Conservation (phyloP, 345 rosid species). For the Populus deltoides region DNA sequence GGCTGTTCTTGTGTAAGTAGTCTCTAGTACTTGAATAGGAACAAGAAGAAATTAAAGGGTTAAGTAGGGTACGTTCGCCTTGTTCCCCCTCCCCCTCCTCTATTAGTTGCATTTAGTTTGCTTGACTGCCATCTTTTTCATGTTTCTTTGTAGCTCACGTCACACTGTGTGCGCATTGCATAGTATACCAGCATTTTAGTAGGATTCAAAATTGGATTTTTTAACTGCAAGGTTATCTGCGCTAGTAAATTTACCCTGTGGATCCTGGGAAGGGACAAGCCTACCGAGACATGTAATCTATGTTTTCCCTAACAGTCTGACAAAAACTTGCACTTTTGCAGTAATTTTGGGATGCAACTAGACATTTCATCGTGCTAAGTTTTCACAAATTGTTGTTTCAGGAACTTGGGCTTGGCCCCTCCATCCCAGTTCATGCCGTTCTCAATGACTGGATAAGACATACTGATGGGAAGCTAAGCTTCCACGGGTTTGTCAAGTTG, state of each 20-base stretch:
- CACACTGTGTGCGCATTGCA: background rate
- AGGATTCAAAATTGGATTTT: background rate
- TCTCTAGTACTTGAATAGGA: background rate
- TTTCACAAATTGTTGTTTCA: constrained; percentile 30
- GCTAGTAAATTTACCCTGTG: background rate
- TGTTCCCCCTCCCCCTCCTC: background rate
- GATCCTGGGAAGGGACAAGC: background rate
- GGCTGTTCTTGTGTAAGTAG: background rate
- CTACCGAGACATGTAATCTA: background rate
- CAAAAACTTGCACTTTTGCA: background rate
- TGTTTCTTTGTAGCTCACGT: background rate
- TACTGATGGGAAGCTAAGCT: constrained; percentile 91
- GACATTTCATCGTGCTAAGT: background rate
- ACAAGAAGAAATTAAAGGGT: background rate
- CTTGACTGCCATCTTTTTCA: background rate
- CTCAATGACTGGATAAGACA: constrained; percentile 97
- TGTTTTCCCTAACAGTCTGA: background rate
- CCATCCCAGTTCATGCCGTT: constrained; percentile 81
- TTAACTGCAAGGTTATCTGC: background rate
- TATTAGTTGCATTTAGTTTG: background rate
- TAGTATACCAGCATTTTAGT: background rate
- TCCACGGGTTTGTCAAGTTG: constrained; percentile 83
- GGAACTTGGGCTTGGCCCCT: constrained; percentile 94
- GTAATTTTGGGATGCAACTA: background rate
- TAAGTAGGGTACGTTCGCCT: background rate